These are phyloP conservation scores for Apiospora pterosperma DNA, from an alignment of 2,329 filamentous ascomycete species.

Conservation along the genomic window DNA sequence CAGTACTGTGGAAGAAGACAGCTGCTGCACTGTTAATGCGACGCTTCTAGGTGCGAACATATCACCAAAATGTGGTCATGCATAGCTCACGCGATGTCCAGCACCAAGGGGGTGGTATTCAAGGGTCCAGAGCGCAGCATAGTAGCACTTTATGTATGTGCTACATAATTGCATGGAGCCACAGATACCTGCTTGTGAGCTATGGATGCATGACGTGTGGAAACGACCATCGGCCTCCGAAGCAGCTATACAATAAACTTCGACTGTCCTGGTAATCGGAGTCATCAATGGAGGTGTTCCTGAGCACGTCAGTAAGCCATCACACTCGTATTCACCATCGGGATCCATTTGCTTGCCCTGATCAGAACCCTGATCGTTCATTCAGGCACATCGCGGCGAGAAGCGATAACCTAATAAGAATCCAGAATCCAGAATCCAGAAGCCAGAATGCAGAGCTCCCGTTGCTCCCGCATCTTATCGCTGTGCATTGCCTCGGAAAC, in stretches of 20 bases:
- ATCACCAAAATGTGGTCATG: neutral
- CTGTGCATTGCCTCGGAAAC: constrained; percentile 1
- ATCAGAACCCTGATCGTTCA: too few relatives aligned
- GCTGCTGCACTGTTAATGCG: neutral
- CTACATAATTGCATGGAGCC: neutral
- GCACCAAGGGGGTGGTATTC: neutral
- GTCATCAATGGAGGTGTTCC: neutral
- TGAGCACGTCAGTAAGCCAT: neutral
- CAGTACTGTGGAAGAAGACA: neutral
- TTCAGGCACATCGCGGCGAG: neutral
- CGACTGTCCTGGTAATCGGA: neutral
- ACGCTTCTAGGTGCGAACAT: neutral
- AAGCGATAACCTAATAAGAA: neutral
- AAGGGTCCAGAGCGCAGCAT: neutral
- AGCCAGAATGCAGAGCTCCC: neutral
- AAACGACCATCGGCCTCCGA: neutral
- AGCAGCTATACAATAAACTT: neutral
- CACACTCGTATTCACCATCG: neutral
- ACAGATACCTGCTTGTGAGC: neutral
- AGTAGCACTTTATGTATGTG: neutral
- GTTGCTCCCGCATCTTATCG: neutral
- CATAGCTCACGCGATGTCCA: neutral
- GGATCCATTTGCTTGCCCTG: neutral
- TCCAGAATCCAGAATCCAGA: neutral
- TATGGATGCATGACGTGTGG: neutral